phyloP scores from a whole-genome alignment of 2,329 filamentous ascomycete genomes.

The Fusarium sp. region DNA sequence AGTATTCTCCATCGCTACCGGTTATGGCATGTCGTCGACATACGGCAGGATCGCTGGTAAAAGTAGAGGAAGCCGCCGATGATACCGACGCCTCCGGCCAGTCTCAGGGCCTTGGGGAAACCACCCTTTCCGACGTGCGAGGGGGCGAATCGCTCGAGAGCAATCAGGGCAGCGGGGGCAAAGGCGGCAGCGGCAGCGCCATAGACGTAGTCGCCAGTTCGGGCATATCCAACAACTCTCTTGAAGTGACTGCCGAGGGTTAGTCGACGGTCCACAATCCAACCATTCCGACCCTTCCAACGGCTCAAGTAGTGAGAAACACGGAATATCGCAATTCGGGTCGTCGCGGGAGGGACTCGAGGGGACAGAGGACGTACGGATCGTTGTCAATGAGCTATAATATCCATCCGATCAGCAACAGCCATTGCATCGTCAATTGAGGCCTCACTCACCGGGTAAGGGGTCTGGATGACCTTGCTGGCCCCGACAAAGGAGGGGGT shows the following conservation, averaged over 20 bases:
- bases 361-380: conserved; percentile 71
- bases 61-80: conserved; percentile 85
- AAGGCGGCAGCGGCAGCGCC: conserved; percentile 76
- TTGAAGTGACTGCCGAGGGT: conserved; percentile 79
- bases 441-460: conserved; percentile 81
- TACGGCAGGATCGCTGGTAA: conserved; percentile 87
- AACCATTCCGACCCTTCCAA: neutral
- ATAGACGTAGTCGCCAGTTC: conserved; percentile 83
- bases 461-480: conserved; percentile 82
- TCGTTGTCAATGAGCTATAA: conserved; percentile 97
- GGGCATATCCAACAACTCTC: conserved; percentile 88
- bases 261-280: conserved; percentile 42
- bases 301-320: neutral
- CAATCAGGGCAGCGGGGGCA: conserved; percentile 78
- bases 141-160: conserved; percentile 87
- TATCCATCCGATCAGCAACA: conserved; percentile 43
- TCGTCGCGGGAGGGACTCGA: conserved; percentile 6
- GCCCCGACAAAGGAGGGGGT: conserved; percentile 52
- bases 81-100: conserved; percentile 78
- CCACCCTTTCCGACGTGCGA: conserved; percentile 86
- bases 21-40: conserved; percentile 48
- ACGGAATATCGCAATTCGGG: neutral
- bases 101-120: conserved; percentile 84
- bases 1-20: neutral
- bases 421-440: conserved; percentile 38